Percentiles rank a stretch among this genome's conserved stretches.
These are phyloP conservation scores for Dalbergia cochinchinensis DNA, from an alignment of 306 rosid genomes.

Conservation along the genomic window DNA sequence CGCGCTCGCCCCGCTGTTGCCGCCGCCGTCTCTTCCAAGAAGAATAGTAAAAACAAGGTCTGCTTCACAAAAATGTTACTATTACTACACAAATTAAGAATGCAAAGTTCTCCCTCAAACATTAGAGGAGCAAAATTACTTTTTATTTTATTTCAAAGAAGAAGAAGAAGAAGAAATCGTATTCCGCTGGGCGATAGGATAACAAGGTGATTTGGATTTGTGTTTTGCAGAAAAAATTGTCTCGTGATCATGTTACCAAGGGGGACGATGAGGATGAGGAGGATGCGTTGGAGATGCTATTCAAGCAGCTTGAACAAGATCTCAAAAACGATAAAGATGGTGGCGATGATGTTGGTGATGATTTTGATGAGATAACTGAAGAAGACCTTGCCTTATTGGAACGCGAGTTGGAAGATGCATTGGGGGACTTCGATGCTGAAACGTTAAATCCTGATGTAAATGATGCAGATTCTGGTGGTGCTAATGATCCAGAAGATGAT, in stretches of 20 bases:
- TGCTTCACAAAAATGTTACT: neutral
- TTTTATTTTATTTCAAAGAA: neutral
- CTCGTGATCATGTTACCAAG: constrained; percentile 42
- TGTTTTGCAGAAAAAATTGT: constrained; percentile 50
- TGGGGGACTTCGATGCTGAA: constrained; percentile 58
- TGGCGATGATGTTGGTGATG: constrained; percentile 25
- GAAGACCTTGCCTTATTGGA: constrained; percentile 75
- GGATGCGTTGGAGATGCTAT: constrained; percentile 83
- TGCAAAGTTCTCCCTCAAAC: neutral
- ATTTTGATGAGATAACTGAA: constrained; percentile 59
- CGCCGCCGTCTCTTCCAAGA: constrained; percentile 59
- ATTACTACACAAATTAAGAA: neutral
- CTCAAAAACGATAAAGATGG: constrained; percentile 69
- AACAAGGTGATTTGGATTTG: neutral
- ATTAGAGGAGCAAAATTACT: neutral
- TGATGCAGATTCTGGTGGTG: constrained; percentile 43
- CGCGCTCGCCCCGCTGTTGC: constrained; percentile 50
- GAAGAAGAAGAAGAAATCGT: too few species aligned
- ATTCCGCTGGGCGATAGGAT: neutral
- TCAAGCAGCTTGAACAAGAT: constrained; percentile 84
- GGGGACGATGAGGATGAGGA: constrained; percentile 52
- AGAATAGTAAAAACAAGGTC: constrained; percentile 60
- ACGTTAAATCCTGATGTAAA: constrained; percentile 18
- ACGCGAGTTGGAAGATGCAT: constrained; percentile 62
- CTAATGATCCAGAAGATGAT: constrained; percentile 6